Base-by-base conservation (phyloP, 257 asterid genomes). In the Solanum infundibuliforme region DNA sequence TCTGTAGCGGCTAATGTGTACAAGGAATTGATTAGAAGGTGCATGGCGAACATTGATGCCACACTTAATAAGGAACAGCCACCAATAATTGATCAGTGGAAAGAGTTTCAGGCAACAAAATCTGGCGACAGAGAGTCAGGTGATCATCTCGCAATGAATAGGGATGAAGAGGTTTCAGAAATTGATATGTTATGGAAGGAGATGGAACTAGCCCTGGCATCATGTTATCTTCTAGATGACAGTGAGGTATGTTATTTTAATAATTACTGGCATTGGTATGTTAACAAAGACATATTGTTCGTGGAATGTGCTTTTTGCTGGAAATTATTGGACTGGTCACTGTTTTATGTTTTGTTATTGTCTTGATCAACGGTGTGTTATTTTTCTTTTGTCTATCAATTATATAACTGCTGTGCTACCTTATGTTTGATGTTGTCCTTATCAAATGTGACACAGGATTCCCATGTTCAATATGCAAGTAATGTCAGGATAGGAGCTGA, bases 181-280 rank as follows among this genome's bases (percentile, higher is more conserved):
- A 90, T 96, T 25, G 98, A 95, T 87, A 92, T 92, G 94, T 73
- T 97, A 86, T 97, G 99, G 99, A 94, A 95, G 89, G 99, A 96
- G 90, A 96, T 97, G 99, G 99, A 96, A 87, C 91, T 96, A 8
- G 99, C 99, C 39, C 74, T 97, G 86, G 99, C 98, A 16, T 95
- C 99, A 6, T 94, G 92, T 93, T 95, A 93, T 87, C 92, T 95
- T 34, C 92, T 93, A 21, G 98, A 97, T n/a, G 96, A 93, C 41
- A 90, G 79, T 73, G 98, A 94, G 98, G 99, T 95, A 91, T 31
- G 79, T 16, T 23, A 86, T 85, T 60, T 34, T 12, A 34, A 27
- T 86, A 46, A 32, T 41, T 87, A 20, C 60, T 31, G 60, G 38
- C 18, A 36, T 52, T 32, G 62, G 8, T 32, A 16, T 39, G n/a